phyloP scores from a whole-genome alignment of 1,139 yeast species.

The Entelexis sorbosivorans region DNA sequence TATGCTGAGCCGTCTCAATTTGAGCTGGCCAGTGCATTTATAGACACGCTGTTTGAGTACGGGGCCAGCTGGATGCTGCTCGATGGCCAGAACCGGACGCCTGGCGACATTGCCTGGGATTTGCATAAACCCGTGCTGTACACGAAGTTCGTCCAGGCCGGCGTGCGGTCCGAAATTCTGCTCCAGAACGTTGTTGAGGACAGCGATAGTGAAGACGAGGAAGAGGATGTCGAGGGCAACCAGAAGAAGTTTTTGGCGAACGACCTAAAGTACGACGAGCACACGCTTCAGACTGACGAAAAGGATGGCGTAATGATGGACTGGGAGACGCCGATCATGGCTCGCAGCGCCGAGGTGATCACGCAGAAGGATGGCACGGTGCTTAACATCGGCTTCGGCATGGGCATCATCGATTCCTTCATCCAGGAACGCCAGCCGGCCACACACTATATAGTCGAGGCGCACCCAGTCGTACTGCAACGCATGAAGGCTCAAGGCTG shows the following conservation, averaged over 20 bases:
- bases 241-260: slow-evolving; percentile 57
- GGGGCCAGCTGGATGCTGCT: slow-evolving; percentile 80
- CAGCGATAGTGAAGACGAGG: slow-evolving; percentile 27
- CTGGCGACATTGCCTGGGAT: slow-evolving; percentile 33
- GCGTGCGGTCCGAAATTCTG: slow-evolving; percentile 78
- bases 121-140: slow-evolving; percentile 31
- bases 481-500: slow-evolving; percentile 70
- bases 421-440: slow-evolving; percentile 53
- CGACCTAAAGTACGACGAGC: slow-evolving; percentile 57
- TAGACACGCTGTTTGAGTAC: slow-evolving; percentile 57
- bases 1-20: slow-evolving; percentile 28
- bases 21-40: slow-evolving; percentile 42
- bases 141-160: slow-evolving; percentile 62
- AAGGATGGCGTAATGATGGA: slow-evolving; percentile 96
- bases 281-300: slow-evolving; percentile 59
- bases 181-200: slow-evolving; percentile 62
- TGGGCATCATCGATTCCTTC: slow-evolving; percentile 86
- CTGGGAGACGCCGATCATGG: slow-evolving; percentile 84
- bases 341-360: slow-evolving; percentile 60
- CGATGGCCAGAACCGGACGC: slow-evolving; percentile 37
- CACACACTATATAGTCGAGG: slow-evolving; percentile 79
- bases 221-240: slow-evolving; percentile 28
- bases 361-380: slow-evolving; percentile 37
- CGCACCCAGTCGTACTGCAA: slow-evolving; percentile 79
- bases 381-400: slow-evolving; percentile 85